phyloP scores from a whole-genome alignment of 2,329 filamentous ascomycete genomes.

The Cylindrodendrum hubeiense region DNA sequence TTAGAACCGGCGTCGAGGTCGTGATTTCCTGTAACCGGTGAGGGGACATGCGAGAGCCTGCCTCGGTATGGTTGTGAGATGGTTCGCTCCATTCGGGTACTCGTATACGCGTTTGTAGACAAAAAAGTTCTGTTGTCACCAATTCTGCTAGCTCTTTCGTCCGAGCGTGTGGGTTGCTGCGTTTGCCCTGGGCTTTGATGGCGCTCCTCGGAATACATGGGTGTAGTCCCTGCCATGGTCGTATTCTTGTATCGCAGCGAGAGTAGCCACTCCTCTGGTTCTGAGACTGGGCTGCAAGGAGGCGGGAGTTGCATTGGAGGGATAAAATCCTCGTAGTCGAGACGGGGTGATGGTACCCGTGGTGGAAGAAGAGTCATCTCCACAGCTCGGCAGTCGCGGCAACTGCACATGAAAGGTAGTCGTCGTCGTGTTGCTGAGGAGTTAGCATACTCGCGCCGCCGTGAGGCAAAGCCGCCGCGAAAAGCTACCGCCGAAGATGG shows the following conservation, averaged over 20 bases:
- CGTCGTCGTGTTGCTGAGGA: background rate
- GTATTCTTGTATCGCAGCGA: background rate
- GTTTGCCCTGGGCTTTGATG: background rate
- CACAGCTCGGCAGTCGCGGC: background rate
- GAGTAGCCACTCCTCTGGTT: constrained; percentile 3
- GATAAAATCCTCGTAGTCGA: background rate
- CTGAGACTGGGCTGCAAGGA: background rate
- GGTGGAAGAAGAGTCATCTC: background rate
- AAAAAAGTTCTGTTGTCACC: background rate
- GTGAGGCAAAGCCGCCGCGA: background rate
- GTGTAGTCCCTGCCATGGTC: background rate
- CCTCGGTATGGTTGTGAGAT: background rate
- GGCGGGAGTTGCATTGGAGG: constrained; percentile 5
- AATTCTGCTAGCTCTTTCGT: background rate
- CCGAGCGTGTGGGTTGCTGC: background rate
- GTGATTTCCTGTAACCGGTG: background rate
- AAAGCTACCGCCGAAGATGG: background rate
- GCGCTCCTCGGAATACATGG: background rate
- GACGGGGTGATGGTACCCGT: background rate
- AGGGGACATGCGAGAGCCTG: background rate
- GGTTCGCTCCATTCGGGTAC: background rate
- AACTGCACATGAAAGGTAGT: background rate
- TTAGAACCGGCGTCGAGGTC: background rate
- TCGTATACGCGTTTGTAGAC: background rate
- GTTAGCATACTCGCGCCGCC: background rate